Base-by-base conservation (phyloP, 1,284 basidiomycete species). In the Ustilago curta region DNA sequence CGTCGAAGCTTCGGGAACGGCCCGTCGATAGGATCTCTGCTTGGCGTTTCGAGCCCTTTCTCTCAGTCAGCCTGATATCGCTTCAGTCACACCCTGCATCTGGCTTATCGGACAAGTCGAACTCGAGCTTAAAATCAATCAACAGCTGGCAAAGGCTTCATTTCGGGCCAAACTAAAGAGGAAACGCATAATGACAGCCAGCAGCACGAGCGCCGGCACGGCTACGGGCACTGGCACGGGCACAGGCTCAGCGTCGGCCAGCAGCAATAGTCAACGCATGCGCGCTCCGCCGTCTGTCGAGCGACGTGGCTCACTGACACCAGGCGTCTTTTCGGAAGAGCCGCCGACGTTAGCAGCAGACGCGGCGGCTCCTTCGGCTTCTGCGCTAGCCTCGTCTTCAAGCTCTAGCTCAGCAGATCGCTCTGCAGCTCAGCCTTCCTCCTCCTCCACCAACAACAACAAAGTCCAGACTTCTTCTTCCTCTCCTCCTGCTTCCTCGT, bases 261-360 rank as follows among this genome's bases (percentile, higher is more conserved):
- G 27, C 45, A 29, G 50, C 39, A 16, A 19, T 21, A 57, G 35
- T 35, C 49, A 51, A 23, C 45, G 43, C 42, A 57, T 45, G 52
- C 35, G 51, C 51, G 49, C 47, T 23, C 32, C 61, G 23, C 27
- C 58, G n/a, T 8, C 69, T 44, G 47, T 70, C 39, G 62, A 69
- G 14, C 62, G 59, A 44, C 50, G 59, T 18, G 63, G 67, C 23
- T 66, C 66, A 14, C 58, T 78, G 21, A 68, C 76, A 9, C 76
- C 76, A 6, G 62, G 52, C 44, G 72, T 76, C 51, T 78, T 59
- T 52, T 51, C 68, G n/a, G 76, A 78, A 65, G 76, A 78, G 62
- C 72, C 76, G 23, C 76, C 76, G 18, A 53, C 48, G 12, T 40
- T 64, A 21, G 32, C 8, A 21, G 59, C 51, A 21, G 39, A 32